Evolutionary conservation across 306 rosid genomes (phyloP).

Genomic region (Trifolium repens): DNA sequence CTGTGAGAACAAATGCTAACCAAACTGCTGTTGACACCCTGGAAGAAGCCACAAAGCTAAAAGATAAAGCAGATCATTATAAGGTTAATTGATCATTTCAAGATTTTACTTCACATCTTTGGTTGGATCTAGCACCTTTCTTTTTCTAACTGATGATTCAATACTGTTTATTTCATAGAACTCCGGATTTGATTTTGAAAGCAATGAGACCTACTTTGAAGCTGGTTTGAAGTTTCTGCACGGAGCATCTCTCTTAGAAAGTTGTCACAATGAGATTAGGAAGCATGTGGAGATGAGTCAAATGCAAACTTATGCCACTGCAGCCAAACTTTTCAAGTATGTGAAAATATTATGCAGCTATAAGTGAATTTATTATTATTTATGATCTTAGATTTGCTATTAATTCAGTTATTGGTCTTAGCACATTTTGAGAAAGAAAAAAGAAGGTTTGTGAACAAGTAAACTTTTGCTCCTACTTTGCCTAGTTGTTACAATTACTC

Average conservation of each 20-base stretch:
- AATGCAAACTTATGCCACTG: constrained; percentile 61
- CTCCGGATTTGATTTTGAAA: constrained; percentile 73
- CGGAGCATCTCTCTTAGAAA: constrained; percentile 72
- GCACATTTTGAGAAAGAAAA: constrained; percentile 1
- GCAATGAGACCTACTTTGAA: constrained; percentile 80
- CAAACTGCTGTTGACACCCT: constrained; percentile 55
- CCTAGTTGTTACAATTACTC: constrained; percentile 4
- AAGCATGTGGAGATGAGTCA: constrained; percentile 66
- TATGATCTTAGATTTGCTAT: constrained; percentile 11
- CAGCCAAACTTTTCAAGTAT: constrained; percentile 82
- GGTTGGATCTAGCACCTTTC: constrained; percentile 32
- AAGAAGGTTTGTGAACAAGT: constrained; percentile 19
- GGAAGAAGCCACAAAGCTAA: constrained; percentile 67
- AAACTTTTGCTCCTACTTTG: neutral
- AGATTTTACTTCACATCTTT: constrained; percentile 41
- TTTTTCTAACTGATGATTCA: constrained; percentile 28
- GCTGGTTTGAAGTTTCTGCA: constrained; percentile 91
- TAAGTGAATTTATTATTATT: constrained; percentile 25
- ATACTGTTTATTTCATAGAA: constrained; percentile 50
- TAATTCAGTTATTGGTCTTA: constrained; percentile 26
- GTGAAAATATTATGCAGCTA: constrained; percentile 38
- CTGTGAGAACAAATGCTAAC: constrained; percentile 47
- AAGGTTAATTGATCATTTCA: constrained; percentile 63
- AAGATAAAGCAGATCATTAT: constrained; percentile 62
- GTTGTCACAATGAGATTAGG: constrained; percentile 55